Percentiles rank a stretch among this genome's conserved stretches.
Evolutionary conservation across 805 yeast species (phyloP).

Genomic region (Ogataea trehaloabstinens): DNA sequence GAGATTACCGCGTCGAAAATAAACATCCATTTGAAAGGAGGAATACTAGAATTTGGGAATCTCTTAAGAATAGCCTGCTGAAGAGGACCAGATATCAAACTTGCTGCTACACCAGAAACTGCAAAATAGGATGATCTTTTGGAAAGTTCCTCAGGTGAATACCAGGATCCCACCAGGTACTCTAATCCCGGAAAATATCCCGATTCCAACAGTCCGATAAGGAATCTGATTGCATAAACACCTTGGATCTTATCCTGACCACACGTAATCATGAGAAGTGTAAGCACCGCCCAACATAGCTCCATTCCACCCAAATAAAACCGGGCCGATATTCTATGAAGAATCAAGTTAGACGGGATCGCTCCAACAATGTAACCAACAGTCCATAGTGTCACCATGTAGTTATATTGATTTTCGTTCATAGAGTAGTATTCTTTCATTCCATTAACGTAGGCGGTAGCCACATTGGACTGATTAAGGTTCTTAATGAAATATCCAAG

Average conservation of each 20-base stretch:
- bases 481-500: slow-evolving; percentile 65
- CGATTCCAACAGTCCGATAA: slow-evolving; percentile 45
- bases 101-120: slow-evolving; percentile 35
- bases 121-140: slow-evolving; percentile 37
- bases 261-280: slow-evolving; percentile 36
- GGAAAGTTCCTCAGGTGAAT: slow-evolving; percentile 33
- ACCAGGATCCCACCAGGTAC: slow-evolving; percentile 40
- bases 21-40: slow-evolving; percentile 47
- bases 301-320: slow-evolving; percentile 44
- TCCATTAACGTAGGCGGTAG: slow-evolving; percentile 67
- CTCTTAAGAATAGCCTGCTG: slow-evolving; percentile 33
- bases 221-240: slow-evolving; percentile 34
- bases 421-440: slow-evolving; percentile 53
- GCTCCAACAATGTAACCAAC: slow-evolving; percentile 49
- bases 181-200: slow-evolving; percentile 52
- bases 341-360: slow-evolving; percentile 44
- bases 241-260: slow-evolving; percentile 22
- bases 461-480: slow-evolving; percentile 56
- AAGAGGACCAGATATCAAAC: slow-evolving; percentile 38
- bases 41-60: slow-evolving; percentile 16
- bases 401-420: slow-evolving; percentile 50
- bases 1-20: slow-evolving; percentile 42
- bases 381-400: slow-evolving; percentile 43
- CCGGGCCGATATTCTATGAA: slow-evolving; percentile 42
- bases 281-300: slow-evolving; percentile 42